A percentile compares a stretch with the other conserved stretches of the same genome.
These are phyloP conservation scores for Blepharisma undulans DNA, from an alignment of 169 alveolate genomes.

Conservation along the genomic window DNA sequence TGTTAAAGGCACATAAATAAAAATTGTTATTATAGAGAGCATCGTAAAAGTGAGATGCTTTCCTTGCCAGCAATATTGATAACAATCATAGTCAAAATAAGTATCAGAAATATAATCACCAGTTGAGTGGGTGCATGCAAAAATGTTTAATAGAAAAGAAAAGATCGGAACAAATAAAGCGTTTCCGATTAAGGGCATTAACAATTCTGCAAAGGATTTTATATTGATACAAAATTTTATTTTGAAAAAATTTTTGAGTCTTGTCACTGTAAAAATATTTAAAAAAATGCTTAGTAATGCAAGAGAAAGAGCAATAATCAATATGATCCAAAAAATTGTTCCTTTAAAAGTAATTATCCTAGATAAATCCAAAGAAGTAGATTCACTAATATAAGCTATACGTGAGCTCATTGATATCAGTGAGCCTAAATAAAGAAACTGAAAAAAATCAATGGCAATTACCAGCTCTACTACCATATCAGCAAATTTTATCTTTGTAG, in stretches of 20 bases:
- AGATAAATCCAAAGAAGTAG: background rate
- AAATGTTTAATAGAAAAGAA: background rate
- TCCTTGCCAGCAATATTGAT: slow-evolving; percentile 36
- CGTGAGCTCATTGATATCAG: background rate
- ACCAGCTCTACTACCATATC: background rate
- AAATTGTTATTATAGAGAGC: background rate
- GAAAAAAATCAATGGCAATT: background rate
- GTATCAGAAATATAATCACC: background rate
- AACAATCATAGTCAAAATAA: slow-evolving; percentile 10
- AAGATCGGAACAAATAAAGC: background rate
- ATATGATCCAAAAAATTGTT: background rate
- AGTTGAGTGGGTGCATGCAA: background rate
- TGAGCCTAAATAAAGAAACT: background rate
- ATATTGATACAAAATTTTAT: background rate
- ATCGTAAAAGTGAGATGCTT: background rate
- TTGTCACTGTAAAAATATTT: background rate
- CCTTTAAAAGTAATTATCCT: background rate
- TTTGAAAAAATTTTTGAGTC: background rate
- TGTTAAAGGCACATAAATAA: background rate
- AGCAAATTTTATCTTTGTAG: background rate
- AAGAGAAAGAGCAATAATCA: background rate
- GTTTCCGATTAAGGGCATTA: slow-evolving; percentile 6
- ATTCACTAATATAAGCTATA: background rate
- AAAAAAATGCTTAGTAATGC: background rate
- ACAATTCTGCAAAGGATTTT: background rate